Percentiles rank a stretch among this genome's conserved stretches.
Evolutionary conservation across 768 basidiomycete species (phyloP).

Genomic region (Thelephora ganbajun): DNA sequence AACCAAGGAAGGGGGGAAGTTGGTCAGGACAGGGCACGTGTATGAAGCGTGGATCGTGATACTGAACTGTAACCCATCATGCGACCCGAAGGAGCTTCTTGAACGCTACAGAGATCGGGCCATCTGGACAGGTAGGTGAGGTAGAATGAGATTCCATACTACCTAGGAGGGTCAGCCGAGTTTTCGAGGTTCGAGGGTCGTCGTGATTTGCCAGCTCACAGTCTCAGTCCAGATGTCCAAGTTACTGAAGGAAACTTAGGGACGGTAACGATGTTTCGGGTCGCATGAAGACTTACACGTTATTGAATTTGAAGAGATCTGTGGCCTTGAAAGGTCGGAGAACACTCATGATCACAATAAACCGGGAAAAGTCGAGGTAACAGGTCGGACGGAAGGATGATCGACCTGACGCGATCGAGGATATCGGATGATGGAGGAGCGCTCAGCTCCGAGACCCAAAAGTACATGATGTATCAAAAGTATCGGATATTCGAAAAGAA

Average conservation of each 20-base stretch:
- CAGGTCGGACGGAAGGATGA: too few relatives aligned
- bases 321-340: conserved; percentile 76
- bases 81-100: conserved; percentile 67
- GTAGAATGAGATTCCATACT: conserved; percentile 88
- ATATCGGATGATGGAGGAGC: background rate
- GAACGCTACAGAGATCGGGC: conserved; percentile 82
- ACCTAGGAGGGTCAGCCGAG: background rate
- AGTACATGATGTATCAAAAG: background rate
- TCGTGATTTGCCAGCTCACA: conserved; percentile 29
- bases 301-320: conserved; percentile 89
- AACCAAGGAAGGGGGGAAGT: background rate
- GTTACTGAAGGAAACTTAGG: conserved; percentile 39
- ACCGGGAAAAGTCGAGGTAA: too few relatives aligned
- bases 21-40: background rate
- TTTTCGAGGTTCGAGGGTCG: background rate
- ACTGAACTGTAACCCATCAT: conserved; percentile 88
- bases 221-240: conserved; percentile 97
- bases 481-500: background rate
- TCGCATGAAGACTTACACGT: conserved; percentile 40
- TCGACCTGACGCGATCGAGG: background rate
- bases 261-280: background rate
- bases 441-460: too few relatives aligned
- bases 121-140: conserved; percentile 78
- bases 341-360: conserved; percentile 53
- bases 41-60: background rate